These are phyloP conservation scores for Termitomyces sp. DNA, from an alignment of 768 basidiomycete genomes.

Conservation along the genomic window DNA sequence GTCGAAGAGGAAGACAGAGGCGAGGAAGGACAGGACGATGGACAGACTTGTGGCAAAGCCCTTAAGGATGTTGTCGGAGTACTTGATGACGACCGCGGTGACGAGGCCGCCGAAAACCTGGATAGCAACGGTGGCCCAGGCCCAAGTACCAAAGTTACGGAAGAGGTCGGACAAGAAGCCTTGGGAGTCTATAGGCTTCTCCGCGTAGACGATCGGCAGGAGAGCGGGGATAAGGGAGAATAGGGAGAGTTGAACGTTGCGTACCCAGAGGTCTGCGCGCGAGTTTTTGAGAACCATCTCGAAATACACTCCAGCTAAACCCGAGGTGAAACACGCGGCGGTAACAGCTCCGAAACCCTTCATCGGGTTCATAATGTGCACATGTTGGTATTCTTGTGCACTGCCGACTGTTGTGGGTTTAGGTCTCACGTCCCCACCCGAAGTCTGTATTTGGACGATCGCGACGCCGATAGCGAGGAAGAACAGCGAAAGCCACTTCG, in stretches of 20 bases:
- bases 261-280: slow-evolving; percentile 83
- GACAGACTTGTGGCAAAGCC: slow-evolving; percentile 96
- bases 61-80: slow-evolving; percentile 92
- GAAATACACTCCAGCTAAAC: slow-evolving; percentile 90
- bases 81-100: slow-evolving; percentile 96
- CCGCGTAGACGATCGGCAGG: slow-evolving; percentile 65
- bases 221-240: slow-evolving; percentile 91
- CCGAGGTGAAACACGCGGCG: slow-evolving; percentile 85
- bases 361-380: slow-evolving; percentile 77
- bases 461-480: slow-evolving; percentile 91
- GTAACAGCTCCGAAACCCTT: slow-evolving; percentile 83
- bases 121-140: slow-evolving; percentile 87
- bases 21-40: slow-evolving; percentile 93
- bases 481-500: slow-evolving; percentile 86
- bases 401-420: slow-evolving; percentile 53
- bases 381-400: slow-evolving; percentile 58
- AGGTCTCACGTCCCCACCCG: slow-evolving; percentile 21
- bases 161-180: slow-evolving; percentile 62
- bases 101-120: slow-evolving; percentile 94
- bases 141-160: slow-evolving; percentile 89
- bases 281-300: slow-evolving; percentile 90
- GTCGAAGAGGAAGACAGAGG: slow-evolving; percentile 87
- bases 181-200: slow-evolving; percentile 37
- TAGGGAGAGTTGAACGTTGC: slow-evolving; percentile 84
- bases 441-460: slow-evolving; percentile 90